Conservation (phyloP, 495 filamentous ascomycete species). For the Xylaria flabelliformis region DNA sequence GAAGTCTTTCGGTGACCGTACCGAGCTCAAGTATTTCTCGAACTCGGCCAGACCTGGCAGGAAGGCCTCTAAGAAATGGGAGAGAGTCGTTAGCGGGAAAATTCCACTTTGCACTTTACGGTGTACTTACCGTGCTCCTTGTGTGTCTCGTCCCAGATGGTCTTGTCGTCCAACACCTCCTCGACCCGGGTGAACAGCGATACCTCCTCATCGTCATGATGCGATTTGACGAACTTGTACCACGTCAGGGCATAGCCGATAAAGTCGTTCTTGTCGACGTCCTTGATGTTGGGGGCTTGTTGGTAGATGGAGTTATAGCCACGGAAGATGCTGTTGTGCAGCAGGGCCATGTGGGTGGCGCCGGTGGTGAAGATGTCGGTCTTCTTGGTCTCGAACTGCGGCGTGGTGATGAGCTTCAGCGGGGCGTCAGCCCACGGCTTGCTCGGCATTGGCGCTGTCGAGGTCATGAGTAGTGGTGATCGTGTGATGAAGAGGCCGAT, state of each 20-base stretch:
- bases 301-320: slow-evolving; percentile 66
- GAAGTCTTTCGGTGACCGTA: slow-evolving; percentile 46
- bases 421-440: slow-evolving; percentile 58
- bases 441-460: slow-evolving; percentile 34
- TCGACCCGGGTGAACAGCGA: slow-evolving; percentile 60
- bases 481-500: slow-evolving; percentile 50
- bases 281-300: slow-evolving; percentile 51
- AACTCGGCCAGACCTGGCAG: slow-evolving; percentile 55
- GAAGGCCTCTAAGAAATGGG: slow-evolving; percentile 50
- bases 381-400: slow-evolving; percentile 54
- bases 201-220: slow-evolving; percentile 62
- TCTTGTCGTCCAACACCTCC: slow-evolving; percentile 52
- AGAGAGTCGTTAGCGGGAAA: background rate
- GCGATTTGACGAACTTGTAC: slow-evolving; percentile 59
- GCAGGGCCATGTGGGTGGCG: slow-evolving; percentile 64
- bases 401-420: slow-evolving; percentile 55
- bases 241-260: slow-evolving; percentile 58
- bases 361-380: slow-evolving; percentile 58
- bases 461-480: slow-evolving; percentile 52
- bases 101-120: background rate
- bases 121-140: slow-evolving; percentile 53
- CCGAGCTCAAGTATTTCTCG: slow-evolving; percentile 52
- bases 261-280: slow-evolving; percentile 55
- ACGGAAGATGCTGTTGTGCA: slow-evolving; percentile 65
- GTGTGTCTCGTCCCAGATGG: slow-evolving; percentile 54